These are phyloP conservation scores for Moesziomyces aphidis DNA, from an alignment of 1,284 basidiomycete genomes.

Conservation along the genomic window DNA sequence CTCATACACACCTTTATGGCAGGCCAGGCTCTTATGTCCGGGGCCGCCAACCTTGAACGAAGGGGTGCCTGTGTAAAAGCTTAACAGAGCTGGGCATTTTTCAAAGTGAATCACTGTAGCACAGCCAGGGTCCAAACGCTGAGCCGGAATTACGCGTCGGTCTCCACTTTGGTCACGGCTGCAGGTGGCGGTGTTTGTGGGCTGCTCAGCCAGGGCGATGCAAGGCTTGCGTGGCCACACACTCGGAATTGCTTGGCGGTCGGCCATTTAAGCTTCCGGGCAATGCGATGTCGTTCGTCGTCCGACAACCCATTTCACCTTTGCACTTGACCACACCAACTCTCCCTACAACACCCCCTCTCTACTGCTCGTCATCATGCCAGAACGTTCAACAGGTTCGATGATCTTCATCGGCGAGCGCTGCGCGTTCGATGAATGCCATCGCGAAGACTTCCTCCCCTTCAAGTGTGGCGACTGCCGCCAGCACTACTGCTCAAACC, in stretches of 20 bases:
- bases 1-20: too few species aligned
- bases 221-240: background rate
- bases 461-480: constrained; percentile 60
- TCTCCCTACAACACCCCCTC: background rate
- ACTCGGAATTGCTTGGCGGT: background rate
- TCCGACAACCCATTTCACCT: background rate
- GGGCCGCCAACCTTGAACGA: too few species aligned
- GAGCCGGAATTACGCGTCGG: background rate
- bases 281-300: background rate
- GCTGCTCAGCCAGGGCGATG: background rate
- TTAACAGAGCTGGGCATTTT: too few species aligned
- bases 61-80: too few species aligned
- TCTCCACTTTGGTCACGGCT: background rate
- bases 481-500: constrained; percentile 52
- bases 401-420: constrained; percentile 63
- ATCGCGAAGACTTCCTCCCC: constrained; percentile 60
- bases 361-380: constrained; percentile 14
- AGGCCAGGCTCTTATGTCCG: too few species aligned
- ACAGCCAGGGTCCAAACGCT: too few species aligned
- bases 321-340: background rate
- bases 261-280: background rate
- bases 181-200: background rate
- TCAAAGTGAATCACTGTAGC: too few species aligned
- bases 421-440: constrained; percentile 53
- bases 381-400: constrained; percentile 47